Percentiles rank a stretch among this genome's conserved stretches.
Conservation (phyloP, 2,329 filamentous ascomycete species). For the Trichoderma brevicompactum region DNA sequence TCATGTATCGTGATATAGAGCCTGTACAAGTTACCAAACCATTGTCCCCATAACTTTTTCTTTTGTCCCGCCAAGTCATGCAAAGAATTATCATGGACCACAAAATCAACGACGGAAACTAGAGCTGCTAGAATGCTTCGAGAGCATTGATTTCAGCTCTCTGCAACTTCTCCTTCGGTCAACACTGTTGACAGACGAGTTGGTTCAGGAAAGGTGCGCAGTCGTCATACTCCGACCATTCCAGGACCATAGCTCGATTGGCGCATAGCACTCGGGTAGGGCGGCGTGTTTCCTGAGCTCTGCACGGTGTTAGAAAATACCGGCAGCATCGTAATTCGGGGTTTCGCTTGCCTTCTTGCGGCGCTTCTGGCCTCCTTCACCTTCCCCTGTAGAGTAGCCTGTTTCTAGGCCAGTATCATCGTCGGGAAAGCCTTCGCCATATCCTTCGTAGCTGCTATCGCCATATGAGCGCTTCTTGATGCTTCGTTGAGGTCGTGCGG, state of each 20-base stretch:
- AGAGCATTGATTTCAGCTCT: conserved; percentile 24
- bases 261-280: conserved; percentile 50
- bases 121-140: background rate
- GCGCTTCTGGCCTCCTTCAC: conserved; percentile 67
- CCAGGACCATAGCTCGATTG: conserved; percentile 62
- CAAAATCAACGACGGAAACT: conserved; percentile 24
- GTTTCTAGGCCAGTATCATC: conserved; percentile 62
- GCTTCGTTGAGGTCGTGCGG: conserved; percentile 63
- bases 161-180: background rate
- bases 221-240: conserved; percentile 59
- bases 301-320: conserved; percentile 41
- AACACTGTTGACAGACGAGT: conserved; percentile 3
- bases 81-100: conserved; percentile 30
- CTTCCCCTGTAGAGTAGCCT: conserved; percentile 74
- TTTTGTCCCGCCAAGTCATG: conserved; percentile 29
- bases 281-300: conserved; percentile 52
- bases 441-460: conserved; percentile 75
- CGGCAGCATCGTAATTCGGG: conserved; percentile 17
- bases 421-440: conserved; percentile 72
- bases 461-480: conserved; percentile 77
- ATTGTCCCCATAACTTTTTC: conserved; percentile 22
- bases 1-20: conserved; percentile 39
- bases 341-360: conserved; percentile 63
- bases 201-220: background rate
- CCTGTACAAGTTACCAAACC: conserved; percentile 39